These are phyloP conservation scores for Extremus antarcticus DNA, from an alignment of 495 filamentous ascomycete genomes.

Conservation along the genomic window DNA sequence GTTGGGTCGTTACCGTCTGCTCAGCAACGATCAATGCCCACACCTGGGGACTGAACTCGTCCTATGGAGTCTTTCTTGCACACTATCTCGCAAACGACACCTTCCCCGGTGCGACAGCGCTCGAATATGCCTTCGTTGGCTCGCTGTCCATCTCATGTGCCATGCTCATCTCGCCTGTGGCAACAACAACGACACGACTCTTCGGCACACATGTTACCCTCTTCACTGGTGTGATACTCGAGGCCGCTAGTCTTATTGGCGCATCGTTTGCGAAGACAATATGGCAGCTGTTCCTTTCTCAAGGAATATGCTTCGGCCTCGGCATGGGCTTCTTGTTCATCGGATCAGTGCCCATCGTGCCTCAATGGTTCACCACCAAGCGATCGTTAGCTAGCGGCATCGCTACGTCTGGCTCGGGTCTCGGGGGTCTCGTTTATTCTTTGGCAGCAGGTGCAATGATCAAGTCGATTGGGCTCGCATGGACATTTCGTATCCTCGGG, in stretches of 20 bases:
- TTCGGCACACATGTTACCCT: constrained; percentile 33
- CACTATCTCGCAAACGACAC: constrained; percentile 37
- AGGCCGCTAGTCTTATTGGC: constrained; percentile 33
- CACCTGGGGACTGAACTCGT: constrained; percentile 36
- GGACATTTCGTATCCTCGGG: constrained; percentile 61
- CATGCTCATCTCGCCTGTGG: constrained; percentile 40
- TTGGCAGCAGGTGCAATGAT: constrained; percentile 50
- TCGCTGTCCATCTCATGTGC: constrained; percentile 39
- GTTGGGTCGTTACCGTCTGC: constrained; percentile 36
- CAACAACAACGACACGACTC: constrained; percentile 30
- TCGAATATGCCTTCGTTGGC: constrained; percentile 45
- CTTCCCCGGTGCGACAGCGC: constrained; percentile 35
- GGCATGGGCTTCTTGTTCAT: constrained; percentile 66
- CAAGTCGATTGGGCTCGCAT: constrained; percentile 45
- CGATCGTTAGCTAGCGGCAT: constrained; percentile 66
- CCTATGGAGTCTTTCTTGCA: constrained; percentile 41
- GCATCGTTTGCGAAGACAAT: constrained; percentile 37
- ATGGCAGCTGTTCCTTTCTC: constrained; percentile 55
- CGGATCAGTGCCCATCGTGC: constrained; percentile 54
- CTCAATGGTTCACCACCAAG: constrained; percentile 67
- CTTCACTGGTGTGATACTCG: constrained; percentile 34
- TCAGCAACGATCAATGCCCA: constrained; percentile 33
- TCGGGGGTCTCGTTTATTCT: constrained; percentile 49
- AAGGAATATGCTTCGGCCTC: constrained; percentile 40
- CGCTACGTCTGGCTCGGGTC: constrained; percentile 59